phyloP scores from a whole-genome alignment of 768 basidiomycete species.

The Astraeus odoratus region DNA sequence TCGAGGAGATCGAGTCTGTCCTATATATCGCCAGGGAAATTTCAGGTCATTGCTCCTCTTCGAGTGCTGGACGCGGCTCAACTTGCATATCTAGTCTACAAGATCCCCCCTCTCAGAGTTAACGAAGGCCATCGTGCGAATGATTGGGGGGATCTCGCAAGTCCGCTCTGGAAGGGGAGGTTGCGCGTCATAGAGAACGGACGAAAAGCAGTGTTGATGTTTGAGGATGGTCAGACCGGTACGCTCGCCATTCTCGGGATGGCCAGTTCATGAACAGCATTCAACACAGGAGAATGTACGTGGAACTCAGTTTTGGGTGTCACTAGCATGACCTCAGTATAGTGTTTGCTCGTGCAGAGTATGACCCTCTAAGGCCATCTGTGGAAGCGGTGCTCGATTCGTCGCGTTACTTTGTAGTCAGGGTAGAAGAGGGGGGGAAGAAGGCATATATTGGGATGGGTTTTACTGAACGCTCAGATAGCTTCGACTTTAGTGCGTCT shows the following conservation, averaged over 20 bases:
- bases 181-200: conserved; percentile 79
- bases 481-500: conserved; percentile 84
- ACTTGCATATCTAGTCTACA: conserved; percentile 58
- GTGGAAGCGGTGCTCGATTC: conserved; percentile 97
- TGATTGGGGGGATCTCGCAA: conserved; percentile 83
- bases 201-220: conserved; percentile 56
- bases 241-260: conserved; percentile 17
- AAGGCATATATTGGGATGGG: conserved; percentile 95
- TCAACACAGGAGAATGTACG: conserved; percentile 59
- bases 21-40: conserved; percentile 87
- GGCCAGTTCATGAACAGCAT: conserved; percentile 2
- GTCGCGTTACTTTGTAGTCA: conserved; percentile 89
- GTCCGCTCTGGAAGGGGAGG: conserved; percentile 88
- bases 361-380: conserved; percentile 68
- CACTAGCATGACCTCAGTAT: conserved; percentile 8
- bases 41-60: conserved; percentile 52
- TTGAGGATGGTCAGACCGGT: conserved; percentile 83
- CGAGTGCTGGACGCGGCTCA: conserved; percentile 12
- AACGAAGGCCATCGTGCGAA: conserved; percentile 89
- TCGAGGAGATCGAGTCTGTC: conserved; percentile 80
- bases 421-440: conserved; percentile 81
- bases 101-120: conserved; percentile 79
- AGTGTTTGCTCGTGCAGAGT: conserved; percentile 87
- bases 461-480: conserved; percentile 80
- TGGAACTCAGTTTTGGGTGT: conserved; percentile 9